Conservation (phyloP, 2,329 filamentous ascomycete genomes). For the Microcera coccophila region DNA sequence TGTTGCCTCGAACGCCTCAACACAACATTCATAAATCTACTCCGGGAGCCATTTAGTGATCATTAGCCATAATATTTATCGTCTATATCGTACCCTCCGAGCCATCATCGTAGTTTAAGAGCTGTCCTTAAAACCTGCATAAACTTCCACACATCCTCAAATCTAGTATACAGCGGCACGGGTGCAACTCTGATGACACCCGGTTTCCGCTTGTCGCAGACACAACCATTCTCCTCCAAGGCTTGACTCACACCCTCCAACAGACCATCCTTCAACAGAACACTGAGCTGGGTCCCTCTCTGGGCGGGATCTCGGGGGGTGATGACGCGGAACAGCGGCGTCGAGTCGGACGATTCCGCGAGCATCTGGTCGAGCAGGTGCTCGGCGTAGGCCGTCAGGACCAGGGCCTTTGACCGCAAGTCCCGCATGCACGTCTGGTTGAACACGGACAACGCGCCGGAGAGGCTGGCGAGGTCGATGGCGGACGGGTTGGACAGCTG, state of each 20-base stretch:
- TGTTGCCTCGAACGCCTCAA: too few relatives aligned
- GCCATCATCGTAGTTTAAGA: constrained; percentile 21
- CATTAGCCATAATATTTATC: neutral
- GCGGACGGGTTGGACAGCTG: constrained; percentile 81
- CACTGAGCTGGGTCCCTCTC: constrained; percentile 74
- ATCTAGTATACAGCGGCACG: constrained; percentile 78
- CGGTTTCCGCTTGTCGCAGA: constrained; percentile 80
- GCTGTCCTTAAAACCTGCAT: constrained; percentile 40
- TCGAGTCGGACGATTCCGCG: constrained; percentile 25
- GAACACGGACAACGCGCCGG: constrained; percentile 71
- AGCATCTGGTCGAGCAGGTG: constrained; percentile 52
- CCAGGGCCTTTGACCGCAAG: constrained; percentile 66
- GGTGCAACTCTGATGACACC: constrained; percentile 82
- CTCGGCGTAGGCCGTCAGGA: constrained; percentile 74
- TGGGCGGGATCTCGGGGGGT: constrained; percentile 66
- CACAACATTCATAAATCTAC: too few relatives aligned
- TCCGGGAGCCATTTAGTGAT: too few relatives aligned
- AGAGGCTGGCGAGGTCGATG: constrained; percentile 71
- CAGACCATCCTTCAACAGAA: constrained; percentile 64
- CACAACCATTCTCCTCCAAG: constrained; percentile 65
- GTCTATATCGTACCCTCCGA: neutral
- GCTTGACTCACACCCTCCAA: constrained; percentile 63
- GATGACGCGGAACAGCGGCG: constrained; percentile 55
- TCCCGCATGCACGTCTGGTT: constrained; percentile 64
- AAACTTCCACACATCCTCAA: constrained; percentile 61